phyloP scores from a whole-genome alignment of 345 rosid genomes.

The Pistacia atlantica region DNA sequence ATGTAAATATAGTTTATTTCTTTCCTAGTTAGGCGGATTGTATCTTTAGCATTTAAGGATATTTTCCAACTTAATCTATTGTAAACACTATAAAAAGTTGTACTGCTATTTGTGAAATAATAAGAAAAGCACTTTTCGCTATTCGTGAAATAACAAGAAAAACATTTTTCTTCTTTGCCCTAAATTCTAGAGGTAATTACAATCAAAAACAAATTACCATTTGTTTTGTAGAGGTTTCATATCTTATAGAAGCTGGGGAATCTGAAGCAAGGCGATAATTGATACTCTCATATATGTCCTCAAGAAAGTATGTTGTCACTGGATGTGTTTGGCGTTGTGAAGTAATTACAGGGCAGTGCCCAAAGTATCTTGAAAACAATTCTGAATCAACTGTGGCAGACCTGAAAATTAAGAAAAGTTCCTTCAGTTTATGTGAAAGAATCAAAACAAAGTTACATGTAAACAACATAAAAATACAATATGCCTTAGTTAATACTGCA shows the following conservation, averaged over 20 bases:
- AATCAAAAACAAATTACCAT: conserved; percentile 48
- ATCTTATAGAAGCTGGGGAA: conserved; percentile 75
- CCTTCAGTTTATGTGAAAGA: conserved; percentile 16
- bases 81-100: too few species aligned
- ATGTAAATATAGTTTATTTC: too few species aligned
- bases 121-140: too few species aligned
- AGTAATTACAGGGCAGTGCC: conserved; percentile 83
- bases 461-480: neutral
- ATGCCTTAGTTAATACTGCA: conserved; percentile 11
- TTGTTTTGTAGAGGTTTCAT: conserved; percentile 48
- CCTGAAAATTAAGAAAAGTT: conserved; percentile 43
- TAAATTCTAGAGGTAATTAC: too few species aligned
- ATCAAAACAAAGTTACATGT: neutral
- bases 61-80: too few species aligned
- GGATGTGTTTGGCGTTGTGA: conserved; percentile 91
- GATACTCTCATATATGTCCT: conserved; percentile 78
- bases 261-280: conserved; percentile 75
- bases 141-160: too few species aligned
- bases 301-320: conserved; percentile 75
- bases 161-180: too few species aligned
- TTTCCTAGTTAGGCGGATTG: too few species aligned
- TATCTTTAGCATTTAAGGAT: too few species aligned
- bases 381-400: conserved; percentile 95
- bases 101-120: too few species aligned
- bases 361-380: conserved; percentile 82